These are phyloP conservation scores for Ogataea neopini DNA, from an alignment of 805 yeast genomes.

Conservation along the genomic window DNA sequence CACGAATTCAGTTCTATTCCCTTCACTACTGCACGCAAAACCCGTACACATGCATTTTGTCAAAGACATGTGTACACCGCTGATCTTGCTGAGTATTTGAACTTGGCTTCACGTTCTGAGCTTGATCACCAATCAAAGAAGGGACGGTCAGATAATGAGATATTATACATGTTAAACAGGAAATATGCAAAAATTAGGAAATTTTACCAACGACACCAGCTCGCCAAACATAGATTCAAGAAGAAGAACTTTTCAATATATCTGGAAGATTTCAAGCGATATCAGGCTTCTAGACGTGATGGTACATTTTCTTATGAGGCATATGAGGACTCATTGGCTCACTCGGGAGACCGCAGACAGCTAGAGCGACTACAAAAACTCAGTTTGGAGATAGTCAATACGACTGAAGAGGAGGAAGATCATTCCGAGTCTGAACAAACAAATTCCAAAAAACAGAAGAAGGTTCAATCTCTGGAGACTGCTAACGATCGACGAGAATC, in stretches of 20 bases:
- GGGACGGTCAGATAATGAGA: slow-evolving; percentile 29
- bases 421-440: slow-evolving; percentile 5
- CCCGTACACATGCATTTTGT: slow-evolving; percentile 29
- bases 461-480: background rate
- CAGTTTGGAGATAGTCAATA: slow-evolving; percentile 20
- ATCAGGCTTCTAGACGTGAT: slow-evolving; percentile 23
- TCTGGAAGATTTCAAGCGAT: slow-evolving; percentile 33
- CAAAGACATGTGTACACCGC: slow-evolving; percentile 38
- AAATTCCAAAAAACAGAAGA: background rate
- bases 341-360: slow-evolving; percentile 14
- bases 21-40: slow-evolving; percentile 6
- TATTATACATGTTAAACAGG: slow-evolving; percentile 31
- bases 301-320: slow-evolving; percentile 30
- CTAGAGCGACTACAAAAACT: slow-evolving; percentile 15
- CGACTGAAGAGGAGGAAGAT: slow-evolving; percentile 20
- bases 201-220: slow-evolving; percentile 28
- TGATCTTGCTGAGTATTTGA: slow-evolving; percentile 35
- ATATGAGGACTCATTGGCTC: slow-evolving; percentile 20
- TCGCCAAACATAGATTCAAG: slow-evolving; percentile 33
- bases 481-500: background rate
- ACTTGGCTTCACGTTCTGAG: slow-evolving; percentile 27
- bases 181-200: slow-evolving; percentile 31
- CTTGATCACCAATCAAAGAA: slow-evolving; percentile 26
- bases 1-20: slow-evolving; percentile 21
- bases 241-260: slow-evolving; percentile 31